Evolutionary conservation across 1,284 basidiomycete species (phyloP), one percentile per base, ranked within the genome.

Genomic region (Sparassis latifolia): DNA sequence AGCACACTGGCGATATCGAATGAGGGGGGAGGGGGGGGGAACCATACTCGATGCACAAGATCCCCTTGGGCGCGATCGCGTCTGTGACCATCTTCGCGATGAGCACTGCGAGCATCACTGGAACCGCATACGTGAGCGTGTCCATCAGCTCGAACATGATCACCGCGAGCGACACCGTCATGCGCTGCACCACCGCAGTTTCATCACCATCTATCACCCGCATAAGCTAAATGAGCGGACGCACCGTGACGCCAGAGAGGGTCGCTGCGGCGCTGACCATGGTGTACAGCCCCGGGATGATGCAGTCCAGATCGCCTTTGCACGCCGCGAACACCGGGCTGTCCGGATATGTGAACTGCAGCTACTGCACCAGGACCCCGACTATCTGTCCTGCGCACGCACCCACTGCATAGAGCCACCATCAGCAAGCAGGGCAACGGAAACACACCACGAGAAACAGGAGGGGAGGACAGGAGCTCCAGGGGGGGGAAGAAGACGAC

Each of bases 91-190:
- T 95, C 74, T 97, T 97, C 31, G 95, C 94, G 5, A 95, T 86
- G 32, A 98, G 77, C 4, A 98, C 82, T 5, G 85, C 75, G 42
- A 98, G 67, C 90, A 97, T 97, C 56, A 97, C 85, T 1, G 96
- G 96, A 0, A 96, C 88, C n/a, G 83, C 89, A 66, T 98, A 97
- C 3, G 91, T 94, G 55, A 99, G 71, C 1, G 92, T 94, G 55
- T 93, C 89, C 1, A 96, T 99, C 44, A 99, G 77, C 68, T 98
- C 96, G 62, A 97, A 92, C 81, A 97, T 93, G 70, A 98, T 98
- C 48, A 98, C 95, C 2, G 92, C 94, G 46, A 97, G 78, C 2
- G 92, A 95, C 6, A 97, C 91, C 0, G 92, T 93, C 10, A 89
- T 91, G 37, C 90, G 77, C 84, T 88, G 52, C 44, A 33, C n/a